Evolutionary conservation across 2,329 filamentous ascomycete genomes (phyloP).

Genomic region (Penicillium sp.): DNA sequence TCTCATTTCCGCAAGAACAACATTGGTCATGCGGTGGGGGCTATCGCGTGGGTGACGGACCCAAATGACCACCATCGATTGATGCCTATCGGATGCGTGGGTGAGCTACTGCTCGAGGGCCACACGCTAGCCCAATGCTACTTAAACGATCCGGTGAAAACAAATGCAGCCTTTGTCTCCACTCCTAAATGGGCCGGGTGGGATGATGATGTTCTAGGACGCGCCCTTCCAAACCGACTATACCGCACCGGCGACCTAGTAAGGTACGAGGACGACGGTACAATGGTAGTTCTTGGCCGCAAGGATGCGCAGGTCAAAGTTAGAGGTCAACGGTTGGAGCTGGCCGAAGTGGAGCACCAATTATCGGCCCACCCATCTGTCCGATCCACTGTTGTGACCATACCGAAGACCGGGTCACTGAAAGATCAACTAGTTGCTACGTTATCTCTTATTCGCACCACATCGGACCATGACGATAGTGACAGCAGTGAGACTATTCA

Average conservation of each 20-base stretch:
- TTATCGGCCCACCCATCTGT: no score
- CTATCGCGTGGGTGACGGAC: not conserved
- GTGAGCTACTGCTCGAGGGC: not conserved
- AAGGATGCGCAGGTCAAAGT: not conserved
- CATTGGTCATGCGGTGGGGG: not conserved
- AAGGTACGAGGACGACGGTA: not conserved
- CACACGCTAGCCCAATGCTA: not conserved
- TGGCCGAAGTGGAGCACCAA: no score
- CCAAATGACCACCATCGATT: not conserved
- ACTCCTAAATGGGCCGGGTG: not conserved
- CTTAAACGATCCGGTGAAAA: not conserved
- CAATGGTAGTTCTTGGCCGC: not conserved
- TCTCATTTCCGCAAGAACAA: not conserved
- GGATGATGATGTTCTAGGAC: no score
- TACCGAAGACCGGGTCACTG: no score
- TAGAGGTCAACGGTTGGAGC: not conserved
- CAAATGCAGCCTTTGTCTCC: not conserved
- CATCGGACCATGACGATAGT: no score
- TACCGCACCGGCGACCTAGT: not conserved
- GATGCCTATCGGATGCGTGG: not conserved
- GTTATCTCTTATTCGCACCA: no score
- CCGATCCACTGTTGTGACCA: no score
- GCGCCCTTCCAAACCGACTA: not conserved
- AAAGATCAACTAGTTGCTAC: no score
- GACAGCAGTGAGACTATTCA: no score